A percentile compares a stretch with the other conserved stretches of the same genome.
phyloP scores from a whole-genome alignment of 805 yeast species.

The Tetrapisispora iriomotensis region DNA sequence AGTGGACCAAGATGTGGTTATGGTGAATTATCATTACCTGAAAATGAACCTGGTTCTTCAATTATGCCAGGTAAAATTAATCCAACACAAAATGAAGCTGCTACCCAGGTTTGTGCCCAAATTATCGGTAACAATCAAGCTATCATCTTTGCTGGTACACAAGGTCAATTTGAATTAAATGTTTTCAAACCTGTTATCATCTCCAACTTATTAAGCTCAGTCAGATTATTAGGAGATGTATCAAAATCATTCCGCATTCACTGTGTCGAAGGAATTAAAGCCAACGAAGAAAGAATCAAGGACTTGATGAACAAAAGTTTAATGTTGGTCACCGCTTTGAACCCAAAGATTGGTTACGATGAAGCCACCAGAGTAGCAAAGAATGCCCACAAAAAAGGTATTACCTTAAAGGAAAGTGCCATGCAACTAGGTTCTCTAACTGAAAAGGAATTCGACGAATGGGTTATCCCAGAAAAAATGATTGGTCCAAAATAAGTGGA shows the following conservation, averaged over 20 bases:
- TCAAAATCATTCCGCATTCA: slow-evolving; percentile 79
- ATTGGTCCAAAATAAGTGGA: slow-evolving; percentile 56
- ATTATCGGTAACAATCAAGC: slow-evolving; percentile 95
- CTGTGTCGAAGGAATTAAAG: slow-evolving; percentile 91
- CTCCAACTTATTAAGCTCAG: slow-evolving; percentile 76
- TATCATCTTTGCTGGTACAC: slow-evolving; percentile 95
- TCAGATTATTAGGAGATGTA: slow-evolving; percentile 86
- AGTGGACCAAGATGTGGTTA: slow-evolving; percentile 99
- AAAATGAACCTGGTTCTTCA: slow-evolving; percentile 98
- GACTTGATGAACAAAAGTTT: slow-evolving; percentile 87
- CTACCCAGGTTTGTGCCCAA: slow-evolving; percentile 96
- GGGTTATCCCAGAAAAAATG: slow-evolving; percentile 98
- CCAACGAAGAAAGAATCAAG: slow-evolving; percentile 78
- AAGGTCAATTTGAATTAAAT: slow-evolving; percentile 97
- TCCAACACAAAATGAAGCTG: slow-evolving; percentile 98
- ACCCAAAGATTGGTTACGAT: slow-evolving; percentile 98
- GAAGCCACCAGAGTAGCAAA: slow-evolving; percentile 96
- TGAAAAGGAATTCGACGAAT: slow-evolving; percentile 82
- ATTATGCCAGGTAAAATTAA: slow-evolving; percentile 99
- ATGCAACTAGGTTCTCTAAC: slow-evolving; percentile 79
- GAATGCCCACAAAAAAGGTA: slow-evolving; percentile 96
- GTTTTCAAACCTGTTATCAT: slow-evolving; percentile 97
- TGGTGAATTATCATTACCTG: slow-evolving; percentile 91
- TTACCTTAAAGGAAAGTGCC: slow-evolving; percentile 91
- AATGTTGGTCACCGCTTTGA: slow-evolving; percentile 96